Base-by-base conservation (phyloP, 73 alveolate genomes). In the Stentor coeruleus region DNA sequence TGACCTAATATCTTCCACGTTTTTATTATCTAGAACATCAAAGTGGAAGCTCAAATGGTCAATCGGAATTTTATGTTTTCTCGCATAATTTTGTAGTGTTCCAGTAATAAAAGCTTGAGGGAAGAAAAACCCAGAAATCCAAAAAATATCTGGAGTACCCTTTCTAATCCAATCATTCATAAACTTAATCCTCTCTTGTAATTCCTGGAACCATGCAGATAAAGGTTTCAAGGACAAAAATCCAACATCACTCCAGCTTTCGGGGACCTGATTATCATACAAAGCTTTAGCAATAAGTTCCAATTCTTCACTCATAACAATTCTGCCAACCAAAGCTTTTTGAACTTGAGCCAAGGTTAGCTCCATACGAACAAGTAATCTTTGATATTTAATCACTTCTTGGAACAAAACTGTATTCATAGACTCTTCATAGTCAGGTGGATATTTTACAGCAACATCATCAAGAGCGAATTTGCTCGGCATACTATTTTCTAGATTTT, bases 61-160 rank as follows among this genome's bases (percentile, higher is more conserved):
- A 84, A 95, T 98, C 73, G 98, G 99, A 87, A 97, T 96, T 41
- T 92, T 93, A 89, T 97, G 99, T 91, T 95, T 94, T 93, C 99
- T 95, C 20, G 99, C 99, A 88, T 95, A 97, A 91, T 98, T 98
- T 94, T 98, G 98, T 76, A 98, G 91, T 82, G 98, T 96, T 35
- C 99, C 99, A 39, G 99, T 98, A 74, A 98, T 88, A 91, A 98
- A 98, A 74, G 99, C 99, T 86, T 98, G 93, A 4, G 99, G 99
- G 99, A 95, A 94, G 96, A 91, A 88, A 84, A 96, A 95, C 84
- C 99, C 99, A 38, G 98, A 86, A 59, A 94, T 88, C 99, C 99
- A 96, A 91, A 89, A 92, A 3, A 94, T 91, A 40, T 79, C 84
- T 0, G 99, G 98, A 4, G 99, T 91, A 20, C 99, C 99, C 59